phyloP scores from a whole-genome alignment of 345 rosid species.

The Barbarea vulgaris region DNA sequence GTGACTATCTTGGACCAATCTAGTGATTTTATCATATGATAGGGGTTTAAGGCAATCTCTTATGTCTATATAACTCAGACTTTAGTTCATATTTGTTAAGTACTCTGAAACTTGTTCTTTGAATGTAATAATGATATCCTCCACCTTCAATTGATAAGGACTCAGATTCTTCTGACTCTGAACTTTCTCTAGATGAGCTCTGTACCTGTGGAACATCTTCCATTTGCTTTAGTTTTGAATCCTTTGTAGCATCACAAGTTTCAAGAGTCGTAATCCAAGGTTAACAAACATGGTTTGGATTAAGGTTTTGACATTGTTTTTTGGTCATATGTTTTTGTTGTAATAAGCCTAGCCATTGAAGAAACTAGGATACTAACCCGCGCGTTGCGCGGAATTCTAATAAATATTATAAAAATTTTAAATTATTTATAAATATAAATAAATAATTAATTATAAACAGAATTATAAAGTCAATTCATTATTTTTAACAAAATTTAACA shows the following conservation, averaged over 20 bases:
- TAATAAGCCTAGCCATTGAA: no score
- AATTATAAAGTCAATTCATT: no score
- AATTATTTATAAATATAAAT: no score
- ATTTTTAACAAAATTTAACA: no score
- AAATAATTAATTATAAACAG: no score
- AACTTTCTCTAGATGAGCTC: no score
- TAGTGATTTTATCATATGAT: slow-evolving; percentile 14
- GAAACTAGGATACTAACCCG: no score
- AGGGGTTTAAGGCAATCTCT: background rate
- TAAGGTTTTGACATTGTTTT: no score
- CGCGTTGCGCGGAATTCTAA: no score
- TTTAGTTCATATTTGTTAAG: background rate
- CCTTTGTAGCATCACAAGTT: background rate
- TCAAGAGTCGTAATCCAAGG: background rate
- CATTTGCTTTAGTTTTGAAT: background rate
- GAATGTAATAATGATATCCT: background rate
- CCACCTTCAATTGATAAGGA: background rate
- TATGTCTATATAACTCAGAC: background rate
- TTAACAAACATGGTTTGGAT: no score
- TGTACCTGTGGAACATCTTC: no score
- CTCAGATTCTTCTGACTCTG: background rate
- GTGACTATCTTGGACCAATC: slow-evolving; percentile 74
- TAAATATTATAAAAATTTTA: no score
- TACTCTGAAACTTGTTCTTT: slow-evolving; percentile 2
- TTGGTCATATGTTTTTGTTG: background rate